phyloP scores from a whole-genome alignment of 768 basidiomycete species.

The Thelephora aurantiotincta region DNA sequence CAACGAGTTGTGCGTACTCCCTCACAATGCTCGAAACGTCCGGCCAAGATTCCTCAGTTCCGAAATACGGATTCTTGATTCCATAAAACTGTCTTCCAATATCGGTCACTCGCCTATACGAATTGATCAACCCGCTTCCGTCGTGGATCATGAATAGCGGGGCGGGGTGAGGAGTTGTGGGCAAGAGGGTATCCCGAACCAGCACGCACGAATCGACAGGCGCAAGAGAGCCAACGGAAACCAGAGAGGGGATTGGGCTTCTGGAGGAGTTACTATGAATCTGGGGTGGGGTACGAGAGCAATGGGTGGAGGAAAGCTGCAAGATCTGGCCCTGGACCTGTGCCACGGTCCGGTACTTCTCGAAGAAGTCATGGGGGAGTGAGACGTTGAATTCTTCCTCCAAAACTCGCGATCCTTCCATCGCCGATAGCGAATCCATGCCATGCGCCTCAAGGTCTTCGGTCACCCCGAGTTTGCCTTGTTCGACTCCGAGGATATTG shows the following conservation, averaged over 20 bases:
- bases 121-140: conserved; percentile 44
- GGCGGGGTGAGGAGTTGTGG: conserved; percentile 2
- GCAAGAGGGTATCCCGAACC: not conserved
- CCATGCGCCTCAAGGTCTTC: conserved; percentile 36
- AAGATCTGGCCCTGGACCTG: conserved; percentile 21
- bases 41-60: conserved; percentile 29
- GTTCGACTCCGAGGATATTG: conserved; percentile 25
- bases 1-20: conserved; percentile 25
- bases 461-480: conserved; percentile 28
- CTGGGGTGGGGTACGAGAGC: no score
- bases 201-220: not conserved
- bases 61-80: conserved; percentile 41
- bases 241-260: not conserved
- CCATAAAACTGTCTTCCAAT: conserved; percentile 46
- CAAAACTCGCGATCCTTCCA: conserved; percentile 41
- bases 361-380: conserved; percentile 32
- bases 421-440: conserved; percentile 49
- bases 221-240: not conserved
- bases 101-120: conserved; percentile 28
- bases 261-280: not conserved
- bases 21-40: conserved; percentile 38
- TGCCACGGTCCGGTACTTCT: conserved; percentile 23
- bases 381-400: conserved; percentile 24
- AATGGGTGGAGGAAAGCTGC: not conserved
- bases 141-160: conserved; percentile 62